Evolutionary conservation across 495 filamentous ascomycete genomes (phyloP).

Genomic region (Podospora australis): DNA sequence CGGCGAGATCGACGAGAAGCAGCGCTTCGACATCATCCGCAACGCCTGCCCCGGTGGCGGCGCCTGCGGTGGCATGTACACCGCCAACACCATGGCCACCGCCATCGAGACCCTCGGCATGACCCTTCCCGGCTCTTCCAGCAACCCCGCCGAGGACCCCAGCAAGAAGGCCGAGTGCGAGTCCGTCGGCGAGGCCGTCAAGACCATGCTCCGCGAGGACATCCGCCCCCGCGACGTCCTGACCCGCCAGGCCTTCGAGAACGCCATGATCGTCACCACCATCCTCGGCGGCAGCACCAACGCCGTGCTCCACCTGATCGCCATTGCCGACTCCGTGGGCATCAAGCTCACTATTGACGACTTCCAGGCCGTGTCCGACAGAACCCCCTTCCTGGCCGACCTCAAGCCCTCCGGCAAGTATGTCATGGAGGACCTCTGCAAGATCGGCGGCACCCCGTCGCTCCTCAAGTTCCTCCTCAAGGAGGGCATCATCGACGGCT

Average conservation of each 20-base stretch:
- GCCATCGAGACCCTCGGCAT: constrained; percentile 97
- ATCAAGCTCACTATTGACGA: constrained; percentile 94
- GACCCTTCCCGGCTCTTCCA: constrained; percentile 88
- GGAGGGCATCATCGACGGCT: constrained; percentile 83
- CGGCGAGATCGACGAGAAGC: constrained; percentile 83
- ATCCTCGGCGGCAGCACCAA: constrained; percentile 96
- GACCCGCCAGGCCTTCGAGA: constrained; percentile 87
- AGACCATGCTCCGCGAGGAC: constrained; percentile 77
- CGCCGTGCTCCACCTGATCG: constrained; percentile 92
- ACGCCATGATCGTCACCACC: constrained; percentile 93
- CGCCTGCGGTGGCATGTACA: constrained; percentile 99
- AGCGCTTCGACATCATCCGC: constrained; percentile 89
- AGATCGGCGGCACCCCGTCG: constrained; percentile 85
- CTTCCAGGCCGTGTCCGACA: constrained; percentile 91
- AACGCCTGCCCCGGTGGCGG: constrained; percentile 90
- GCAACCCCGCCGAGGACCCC: constrained; percentile 81
- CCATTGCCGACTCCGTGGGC: constrained; percentile 90
- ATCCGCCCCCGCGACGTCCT: constrained; percentile 86
- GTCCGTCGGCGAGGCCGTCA: constrained; percentile 77
- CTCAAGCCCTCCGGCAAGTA: constrained; percentile 97
- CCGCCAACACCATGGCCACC: constrained; percentile 96
- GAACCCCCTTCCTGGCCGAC: constrained; percentile 88
- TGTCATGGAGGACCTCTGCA: constrained; percentile 86
- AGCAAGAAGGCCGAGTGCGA: constrained; percentile 84
- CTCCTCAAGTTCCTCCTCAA: constrained; percentile 87